Base-by-base conservation (phyloP, 1,284 basidiomycete genomes). In the Stereum hirsutum region DNA sequence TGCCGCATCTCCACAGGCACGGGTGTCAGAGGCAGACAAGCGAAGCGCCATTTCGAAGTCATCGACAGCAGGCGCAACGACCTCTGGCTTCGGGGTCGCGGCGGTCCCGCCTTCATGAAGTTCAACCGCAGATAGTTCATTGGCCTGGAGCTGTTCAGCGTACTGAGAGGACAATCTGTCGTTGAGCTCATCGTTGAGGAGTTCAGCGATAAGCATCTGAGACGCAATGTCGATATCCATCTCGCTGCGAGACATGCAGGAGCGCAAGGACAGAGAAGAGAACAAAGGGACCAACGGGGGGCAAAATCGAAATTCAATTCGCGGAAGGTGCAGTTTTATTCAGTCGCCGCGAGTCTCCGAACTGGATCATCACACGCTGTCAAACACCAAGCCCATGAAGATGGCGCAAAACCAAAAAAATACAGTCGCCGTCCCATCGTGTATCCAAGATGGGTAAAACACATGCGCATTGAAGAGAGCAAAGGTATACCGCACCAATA, bases 181-280 rank as follows among this genome's bases (percentile, higher is more conserved):
- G 2, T 43, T 48, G 33, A 65, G 48, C 38, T 67, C 64, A 35
- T 64, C 55, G 25, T 64, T 57, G 21, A 67, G 54, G 10, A 67
- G 49, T 32, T 60, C 58, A 4, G 64, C 59, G 28, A 67, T 64
- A 17, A 65, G 59, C 10, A 61, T 55, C 44, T 64, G 61, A 15
- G 47, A 50, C 37, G 45, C 43, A 26, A 52, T 34, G 46, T 57
- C 55, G 15, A 36, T 30, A n/a, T 8, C 28, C 28, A 30, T 30
- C 28, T 30, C 28, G 28, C 28, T 30, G 28, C n/a, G 28, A 30
- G 8, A 30, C n/a, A 30, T 30, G n/a, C n/a, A n/a, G n/a, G n/a
- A n/a, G n/a, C n/a, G n/a, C n/a, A n/a, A n/a, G n/a, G n/a, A n/a
- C n/a, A n/a, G n/a, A n/a, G n/a, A n/a, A n/a, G n/a, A n/a, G n/a